These are phyloP conservation scores for Malus fusca DNA, from an alignment of 306 rosid species.

Conservation along the genomic window DNA sequence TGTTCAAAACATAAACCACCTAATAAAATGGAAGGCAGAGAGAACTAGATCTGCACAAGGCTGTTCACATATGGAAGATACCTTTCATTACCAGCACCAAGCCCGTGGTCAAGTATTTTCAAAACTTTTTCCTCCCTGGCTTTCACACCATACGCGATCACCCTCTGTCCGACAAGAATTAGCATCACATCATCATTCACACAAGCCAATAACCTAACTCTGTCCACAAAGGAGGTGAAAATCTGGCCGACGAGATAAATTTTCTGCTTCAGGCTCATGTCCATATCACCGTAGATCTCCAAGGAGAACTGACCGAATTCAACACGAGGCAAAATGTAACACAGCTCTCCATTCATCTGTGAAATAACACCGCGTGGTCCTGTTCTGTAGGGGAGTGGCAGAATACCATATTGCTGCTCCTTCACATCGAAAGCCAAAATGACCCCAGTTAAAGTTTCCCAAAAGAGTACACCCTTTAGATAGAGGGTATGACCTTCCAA, in stretches of 20 bases:
- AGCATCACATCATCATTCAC: slow-evolving; percentile 21
- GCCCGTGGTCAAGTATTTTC: background rate
- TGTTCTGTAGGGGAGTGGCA: slow-evolving; percentile 10
- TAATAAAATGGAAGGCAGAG: background rate
- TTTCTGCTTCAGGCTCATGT: slow-evolving; percentile 20
- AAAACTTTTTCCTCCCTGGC: background rate
- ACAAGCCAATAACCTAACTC: slow-evolving; percentile 21
- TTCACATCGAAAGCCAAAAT: slow-evolving; percentile 23
- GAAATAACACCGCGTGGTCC: slow-evolving; percentile 23
- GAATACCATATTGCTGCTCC: slow-evolving; percentile 13
- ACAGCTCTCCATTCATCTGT: slow-evolving; percentile 23
- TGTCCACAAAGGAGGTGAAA: too few species aligned
- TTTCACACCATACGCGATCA: slow-evolving; percentile 19
- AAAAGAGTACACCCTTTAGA: slow-evolving; percentile 16
- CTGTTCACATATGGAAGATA: slow-evolving; percentile 40
- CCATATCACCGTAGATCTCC: slow-evolving; percentile 18
- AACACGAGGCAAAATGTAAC: slow-evolving; percentile 20
- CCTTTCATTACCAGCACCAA: background rate
- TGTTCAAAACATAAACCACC: background rate
- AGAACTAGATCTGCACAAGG: slow-evolving; percentile 6
- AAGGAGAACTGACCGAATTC: background rate
- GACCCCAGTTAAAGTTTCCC: slow-evolving; percentile 27
- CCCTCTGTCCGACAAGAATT: background rate
- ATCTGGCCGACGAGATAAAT: background rate
- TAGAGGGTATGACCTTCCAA: slow-evolving; percentile 20